These are phyloP conservation scores for Hirschioporus abietinus DNA, from an alignment of 768 basidiomycete genomes.

Conservation along the genomic window DNA sequence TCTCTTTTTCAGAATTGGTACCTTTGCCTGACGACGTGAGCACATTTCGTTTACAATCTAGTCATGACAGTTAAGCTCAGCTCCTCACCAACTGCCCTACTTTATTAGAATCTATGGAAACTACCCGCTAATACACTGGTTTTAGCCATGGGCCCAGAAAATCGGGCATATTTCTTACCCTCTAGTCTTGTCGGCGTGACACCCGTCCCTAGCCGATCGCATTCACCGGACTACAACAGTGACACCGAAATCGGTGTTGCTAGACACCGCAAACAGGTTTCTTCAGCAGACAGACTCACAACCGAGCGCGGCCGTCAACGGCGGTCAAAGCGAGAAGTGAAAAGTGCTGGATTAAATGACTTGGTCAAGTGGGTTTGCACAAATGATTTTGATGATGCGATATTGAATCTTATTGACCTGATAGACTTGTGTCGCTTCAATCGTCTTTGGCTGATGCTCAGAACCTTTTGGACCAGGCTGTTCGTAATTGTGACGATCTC, in stretches of 20 bases:
- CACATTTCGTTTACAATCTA: conserved; percentile 10
- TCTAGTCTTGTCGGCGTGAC: conserved; percentile 21
- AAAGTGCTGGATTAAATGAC: conserved; percentile 61
- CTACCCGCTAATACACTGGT: conserved; percentile 74
- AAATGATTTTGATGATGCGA: conserved; percentile 5
- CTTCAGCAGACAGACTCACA: neutral
- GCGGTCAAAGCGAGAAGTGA: conserved; percentile 22
- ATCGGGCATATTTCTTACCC: conserved; percentile 56
- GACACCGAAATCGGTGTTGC: conserved; percentile 60
- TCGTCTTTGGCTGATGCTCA: conserved; percentile 34
- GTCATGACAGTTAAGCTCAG: conserved; percentile 8
- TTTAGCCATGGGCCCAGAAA: conserved; percentile 57
- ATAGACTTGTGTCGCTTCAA: conserved; percentile 38
- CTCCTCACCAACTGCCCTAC: neutral
- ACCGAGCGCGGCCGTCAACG: conserved; percentile 9
- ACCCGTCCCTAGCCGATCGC: conserved; percentile 34
- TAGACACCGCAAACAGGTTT: conserved; percentile 26
- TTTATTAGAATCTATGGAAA: neutral
- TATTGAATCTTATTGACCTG: conserved; percentile 10
- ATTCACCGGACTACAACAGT: conserved; percentile 68
- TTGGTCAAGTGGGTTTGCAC: conserved; percentile 55
- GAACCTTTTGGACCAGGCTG: conserved; percentile 26
- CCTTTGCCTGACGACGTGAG: conserved; percentile 61
- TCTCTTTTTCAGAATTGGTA: conserved; percentile 53
- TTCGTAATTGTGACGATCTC: conserved; percentile 26